phyloP scores from a whole-genome alignment of 805 yeast species.

The Metschnikowia noctiluminum region DNA sequence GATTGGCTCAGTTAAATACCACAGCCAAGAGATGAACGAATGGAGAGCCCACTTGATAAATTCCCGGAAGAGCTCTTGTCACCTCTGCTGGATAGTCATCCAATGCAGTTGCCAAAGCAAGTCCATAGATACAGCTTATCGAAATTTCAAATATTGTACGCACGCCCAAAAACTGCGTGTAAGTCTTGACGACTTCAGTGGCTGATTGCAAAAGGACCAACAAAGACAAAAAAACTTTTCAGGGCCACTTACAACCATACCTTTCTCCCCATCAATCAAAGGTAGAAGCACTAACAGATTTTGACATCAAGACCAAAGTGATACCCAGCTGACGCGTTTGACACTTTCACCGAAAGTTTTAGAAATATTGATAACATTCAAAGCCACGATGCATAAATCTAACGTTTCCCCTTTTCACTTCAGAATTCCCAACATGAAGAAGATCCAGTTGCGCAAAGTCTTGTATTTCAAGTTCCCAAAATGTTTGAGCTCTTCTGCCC shows the following conservation, averaged over 20 bases:
- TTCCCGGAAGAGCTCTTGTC: slow-evolving; percentile 58
- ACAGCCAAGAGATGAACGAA: slow-evolving; percentile 65
- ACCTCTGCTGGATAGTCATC: slow-evolving; percentile 59
- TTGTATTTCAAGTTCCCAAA: not conserved
- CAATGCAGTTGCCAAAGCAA: slow-evolving; percentile 60
- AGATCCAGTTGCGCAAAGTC: not conserved
- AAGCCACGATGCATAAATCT: not conserved
- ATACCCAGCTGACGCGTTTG: not conserved
- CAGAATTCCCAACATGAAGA: not conserved
- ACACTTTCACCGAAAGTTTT: not conserved
- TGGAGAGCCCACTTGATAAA: slow-evolving; percentile 79
- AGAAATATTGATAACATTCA: not conserved
- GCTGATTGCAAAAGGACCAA: not conserved
- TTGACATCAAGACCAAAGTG: not conserved
- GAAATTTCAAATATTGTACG: not conserved
- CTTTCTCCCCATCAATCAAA: not conserved
- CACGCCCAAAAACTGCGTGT: not conserved
- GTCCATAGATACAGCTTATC: not conserved
- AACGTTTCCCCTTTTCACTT: not conserved
- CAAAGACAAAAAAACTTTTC: not conserved
- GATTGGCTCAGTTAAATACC: slow-evolving; percentile 59
- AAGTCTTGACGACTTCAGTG: not conserved
- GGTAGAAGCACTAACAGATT: not conserved
- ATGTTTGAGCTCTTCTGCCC: not conserved
- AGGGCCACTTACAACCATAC: not conserved